Evolutionary conservation across 2,329 filamentous ascomycete genomes (phyloP).

Genomic region (Microascus cirrosus): DNA sequence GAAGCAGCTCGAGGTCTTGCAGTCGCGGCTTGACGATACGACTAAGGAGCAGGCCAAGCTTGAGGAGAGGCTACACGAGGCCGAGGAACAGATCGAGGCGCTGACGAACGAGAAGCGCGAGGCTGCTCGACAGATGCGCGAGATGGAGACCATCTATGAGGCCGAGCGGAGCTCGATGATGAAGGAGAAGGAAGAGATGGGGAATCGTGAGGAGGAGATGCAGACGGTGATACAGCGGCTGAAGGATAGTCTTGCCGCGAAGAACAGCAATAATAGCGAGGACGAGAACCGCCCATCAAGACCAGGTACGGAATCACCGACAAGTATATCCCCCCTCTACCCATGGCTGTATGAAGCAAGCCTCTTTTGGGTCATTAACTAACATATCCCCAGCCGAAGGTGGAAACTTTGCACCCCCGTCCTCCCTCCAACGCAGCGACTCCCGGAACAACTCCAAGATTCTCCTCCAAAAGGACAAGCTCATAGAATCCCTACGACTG

Average conservation of each 20-base stretch:
- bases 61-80: conserved; percentile 80
- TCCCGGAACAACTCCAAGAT: conserved; percentile 84
- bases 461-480: conserved; percentile 87
- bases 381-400: conserved; percentile 56
- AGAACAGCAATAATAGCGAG: conserved; percentile 40
- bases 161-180: conserved; percentile 76
- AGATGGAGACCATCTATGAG: conserved; percentile 89
- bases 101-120: conserved; percentile 81
- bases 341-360: not conserved
- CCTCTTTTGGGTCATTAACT: conserved; percentile 23
- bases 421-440: conserved; percentile 75
- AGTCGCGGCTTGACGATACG: conserved; percentile 77
- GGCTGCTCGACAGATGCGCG: conserved; percentile 68
- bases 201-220: conserved; percentile 78
- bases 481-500: conserved; percentile 84
- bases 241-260: conserved; percentile 78
- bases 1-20: conserved; percentile 76
- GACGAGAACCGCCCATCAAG: conserved; percentile 48
- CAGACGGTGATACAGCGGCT: conserved; percentile 80
- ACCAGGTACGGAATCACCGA: conserved; percentile 34
- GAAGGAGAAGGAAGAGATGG: conserved; percentile 85
- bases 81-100: conserved; percentile 70
- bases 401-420: conserved; percentile 76
- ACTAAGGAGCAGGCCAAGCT: conserved; percentile 72
- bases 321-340: not conserved